Base-by-base conservation (phyloP, 805 yeast genomes). In the Saccharomycopsis fermentans region DNA sequence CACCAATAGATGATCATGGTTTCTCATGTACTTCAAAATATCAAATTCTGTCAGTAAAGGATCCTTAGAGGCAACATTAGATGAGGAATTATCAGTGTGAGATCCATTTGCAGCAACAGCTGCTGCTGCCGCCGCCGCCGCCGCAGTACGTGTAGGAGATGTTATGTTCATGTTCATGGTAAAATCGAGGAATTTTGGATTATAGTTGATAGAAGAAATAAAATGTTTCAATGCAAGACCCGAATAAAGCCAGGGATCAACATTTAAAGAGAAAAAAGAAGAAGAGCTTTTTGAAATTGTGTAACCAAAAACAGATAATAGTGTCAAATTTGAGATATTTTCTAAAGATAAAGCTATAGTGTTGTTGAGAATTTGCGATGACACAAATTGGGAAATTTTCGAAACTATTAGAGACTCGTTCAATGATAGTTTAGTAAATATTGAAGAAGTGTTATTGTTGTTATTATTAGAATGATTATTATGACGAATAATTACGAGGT, bases 191-290 rank as follows among this genome's bases (percentile, higher is more conserved):
- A 61, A 61, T 21, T 53, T 37, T 16, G 64, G 62, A 54, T 74
- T 59, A 34, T 57, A 62, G 29, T 62, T 62, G 5, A 59, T 58
- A 2, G 58, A 72, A 12, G 79, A 69, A 6, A 78, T 66, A 62
- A 79, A 80, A 8, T 78, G 73, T 19, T 76, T 73, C 26, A 81
- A 70, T 0, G 80, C 85, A 9, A 77, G 59, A 3, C 79, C 77
- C 3, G 83, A 78, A 12, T 81, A 65, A 54, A 71, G 70, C 83
- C 84, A 81, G 2, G 81, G 76, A 63, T 81, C 85, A 4, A 81
- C 65, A 51, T 68, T 70, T 47, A 80, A 64, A 3, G 50, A 50
- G 12, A 43, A 43, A 19, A 47, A 47, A 2, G 50, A 53, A 3
- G 27, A 47, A 17, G 66, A 63, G 2, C 68, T 68, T 3, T 77